Conservation (phyloP, 306 rosid species). For the Albizia julibrissin region DNA sequence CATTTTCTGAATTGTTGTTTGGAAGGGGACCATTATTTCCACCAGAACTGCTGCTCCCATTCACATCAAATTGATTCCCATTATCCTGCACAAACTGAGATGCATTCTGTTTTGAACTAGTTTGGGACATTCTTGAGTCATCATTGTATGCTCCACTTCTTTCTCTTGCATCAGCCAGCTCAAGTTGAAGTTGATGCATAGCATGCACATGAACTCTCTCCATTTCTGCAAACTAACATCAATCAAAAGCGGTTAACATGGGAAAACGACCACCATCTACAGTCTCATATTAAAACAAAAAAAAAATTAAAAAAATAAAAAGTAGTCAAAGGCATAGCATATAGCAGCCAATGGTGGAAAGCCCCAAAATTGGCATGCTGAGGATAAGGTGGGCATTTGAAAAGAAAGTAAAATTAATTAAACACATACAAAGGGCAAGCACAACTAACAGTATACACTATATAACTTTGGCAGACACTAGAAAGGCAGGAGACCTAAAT, state of each 20-base stretch:
- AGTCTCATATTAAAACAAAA: not conserved
- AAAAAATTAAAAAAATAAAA: not conserved
- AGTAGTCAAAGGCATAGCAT: not conserved
- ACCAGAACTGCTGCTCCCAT: conserved; percentile 59
- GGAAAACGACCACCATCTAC: conserved; percentile 9
- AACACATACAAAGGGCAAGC: not conserved
- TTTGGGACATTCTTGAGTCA: conserved; percentile 63
- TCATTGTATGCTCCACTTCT: conserved; percentile 69
- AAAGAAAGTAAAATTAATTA: not conserved
- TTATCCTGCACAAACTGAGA: conserved; percentile 71
- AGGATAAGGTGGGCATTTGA: not conserved
- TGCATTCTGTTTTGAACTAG: conserved; percentile 54
- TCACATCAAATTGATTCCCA: conserved; percentile 64
- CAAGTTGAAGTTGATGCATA: conserved; percentile 86
- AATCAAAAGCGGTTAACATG: conserved; percentile 30
- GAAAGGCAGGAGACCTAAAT: not conserved
- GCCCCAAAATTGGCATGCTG: not conserved
- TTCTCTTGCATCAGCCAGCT: conserved; percentile 87
- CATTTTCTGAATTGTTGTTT: conserved; percentile 72
- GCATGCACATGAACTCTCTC: conserved; percentile 88
- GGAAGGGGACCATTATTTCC: conserved; percentile 62
- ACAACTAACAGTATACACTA: not conserved
- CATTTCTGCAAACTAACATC: conserved; percentile 81
- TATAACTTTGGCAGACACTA: not conserved
- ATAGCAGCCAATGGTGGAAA: not conserved